These are phyloP conservation scores for Eucalyptus sp. DNA, from an alignment of 345 rosid genomes.

Conservation along the genomic window DNA sequence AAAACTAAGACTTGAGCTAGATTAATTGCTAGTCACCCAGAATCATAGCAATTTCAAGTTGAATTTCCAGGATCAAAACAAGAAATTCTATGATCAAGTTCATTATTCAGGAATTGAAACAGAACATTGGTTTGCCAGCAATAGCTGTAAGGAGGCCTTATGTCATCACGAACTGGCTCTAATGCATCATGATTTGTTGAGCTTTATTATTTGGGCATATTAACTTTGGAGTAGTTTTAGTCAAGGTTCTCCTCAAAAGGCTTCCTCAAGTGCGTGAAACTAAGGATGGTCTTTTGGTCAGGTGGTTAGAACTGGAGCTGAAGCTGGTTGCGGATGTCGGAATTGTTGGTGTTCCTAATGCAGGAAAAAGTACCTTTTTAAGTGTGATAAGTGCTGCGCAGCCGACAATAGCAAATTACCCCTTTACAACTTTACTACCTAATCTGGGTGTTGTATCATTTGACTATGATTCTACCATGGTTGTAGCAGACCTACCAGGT, in stretches of 20 bases:
- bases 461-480: conserved; percentile 81
- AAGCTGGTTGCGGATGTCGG: conserved; percentile 91
- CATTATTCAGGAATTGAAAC: background rate
- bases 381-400: conserved; percentile 87
- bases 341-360: conserved; percentile 91
- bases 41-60: background rate
- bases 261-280: background rate
- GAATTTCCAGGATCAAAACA: background rate
- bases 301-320: conserved; percentile 96
- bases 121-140: background rate
- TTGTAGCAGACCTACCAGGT: conserved; percentile 96
- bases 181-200: background rate
- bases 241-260: background rate
- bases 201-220: background rate
- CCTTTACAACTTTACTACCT: conserved; percentile 90
- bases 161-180: background rate
- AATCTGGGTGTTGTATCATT: conserved; percentile 94
- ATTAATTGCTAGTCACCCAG: background rate
- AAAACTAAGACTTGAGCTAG: background rate
- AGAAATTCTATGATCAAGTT: background rate
- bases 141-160: background rate
- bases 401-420: conserved; percentile 82
- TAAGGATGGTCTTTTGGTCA: conserved; percentile 19
- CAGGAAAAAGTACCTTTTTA: conserved; percentile 87
- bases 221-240: background rate